A percentile compares a stretch with the other conserved stretches of the same genome.
phyloP scores from a whole-genome alignment of 176 grass and related monocot genomes.

The Cymbopogon citratus region DNA sequence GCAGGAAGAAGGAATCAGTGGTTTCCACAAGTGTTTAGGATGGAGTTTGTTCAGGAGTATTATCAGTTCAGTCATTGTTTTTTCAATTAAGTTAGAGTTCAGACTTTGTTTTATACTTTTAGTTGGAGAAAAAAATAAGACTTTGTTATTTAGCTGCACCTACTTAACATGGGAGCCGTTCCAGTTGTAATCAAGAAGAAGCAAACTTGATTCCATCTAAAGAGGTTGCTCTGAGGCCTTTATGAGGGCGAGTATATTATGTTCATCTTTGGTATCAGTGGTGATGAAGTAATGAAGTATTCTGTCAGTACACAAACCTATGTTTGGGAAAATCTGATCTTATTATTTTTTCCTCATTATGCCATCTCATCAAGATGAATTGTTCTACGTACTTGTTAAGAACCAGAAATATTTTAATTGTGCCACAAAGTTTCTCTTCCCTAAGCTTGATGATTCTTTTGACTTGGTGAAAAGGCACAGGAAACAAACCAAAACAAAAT shows the following conservation, averaged over 20 bases:
- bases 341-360: neutral
- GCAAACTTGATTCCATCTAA: too few species aligned
- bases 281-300: neutral
- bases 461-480: neutral
- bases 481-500: neutral
- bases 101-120: neutral
- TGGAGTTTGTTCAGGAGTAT: neutral
- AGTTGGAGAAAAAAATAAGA: neutral
- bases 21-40: neutral
- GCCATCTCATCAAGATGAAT: neutral
- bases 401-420: neutral
- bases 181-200: too few species aligned
- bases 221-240: too few species aligned
- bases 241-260: too few species aligned
- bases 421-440: neutral
- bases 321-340: neutral
- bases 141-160: neutral
- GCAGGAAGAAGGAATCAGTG: neutral
- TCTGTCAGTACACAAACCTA: neutral
- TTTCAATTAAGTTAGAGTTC: neutral
- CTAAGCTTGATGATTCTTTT: neutral
- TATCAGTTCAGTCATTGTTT: neutral
- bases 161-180: neutral
- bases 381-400: neutral
- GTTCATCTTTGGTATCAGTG: neutral